Evolutionary conservation across 2,329 filamentous ascomycete species (phyloP).

Genomic region (Fusarium sacchari): DNA sequence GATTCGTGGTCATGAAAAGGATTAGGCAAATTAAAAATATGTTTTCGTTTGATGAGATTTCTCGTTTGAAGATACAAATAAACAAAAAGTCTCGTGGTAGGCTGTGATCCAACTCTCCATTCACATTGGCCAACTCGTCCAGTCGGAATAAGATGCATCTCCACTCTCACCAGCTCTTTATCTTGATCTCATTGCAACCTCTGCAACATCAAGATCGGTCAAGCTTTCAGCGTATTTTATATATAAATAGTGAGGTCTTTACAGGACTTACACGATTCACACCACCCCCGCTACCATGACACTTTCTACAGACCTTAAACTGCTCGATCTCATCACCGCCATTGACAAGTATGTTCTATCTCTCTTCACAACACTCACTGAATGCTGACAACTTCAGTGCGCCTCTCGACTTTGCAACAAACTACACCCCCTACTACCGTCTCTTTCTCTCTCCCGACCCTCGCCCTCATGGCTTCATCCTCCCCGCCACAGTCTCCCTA

Average conservation of each 20-base stretch:
- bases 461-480: conserved; percentile 61
- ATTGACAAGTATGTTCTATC: conserved; percentile 54
- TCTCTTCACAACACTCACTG: not conserved
- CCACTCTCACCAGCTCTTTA: conserved; percentile 6
- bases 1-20: not conserved
- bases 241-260: not conserved
- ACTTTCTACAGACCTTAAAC: conserved; percentile 31
- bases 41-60: not conserved
- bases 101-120: not conserved
- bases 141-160: conserved; percentile 9
- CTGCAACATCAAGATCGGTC: not conserved
- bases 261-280: not conserved
- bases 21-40: not conserved
- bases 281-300: conserved; percentile 21
- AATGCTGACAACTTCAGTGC: conserved; percentile 50
- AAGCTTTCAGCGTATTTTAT: not conserved
- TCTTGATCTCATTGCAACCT: not conserved
- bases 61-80: not conserved
- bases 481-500: conserved; percentile 54
- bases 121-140: not conserved
- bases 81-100: not conserved
- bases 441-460: conserved; percentile 57
- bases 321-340: conserved; percentile 52
- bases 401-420: conserved; percentile 55
- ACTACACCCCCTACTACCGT: conserved; percentile 54